Percentiles rank a stretch among this genome's conserved stretches.
phyloP scores from a whole-genome alignment of 1,284 basidiomycete species.

The Tylopilus sp. region DNA sequence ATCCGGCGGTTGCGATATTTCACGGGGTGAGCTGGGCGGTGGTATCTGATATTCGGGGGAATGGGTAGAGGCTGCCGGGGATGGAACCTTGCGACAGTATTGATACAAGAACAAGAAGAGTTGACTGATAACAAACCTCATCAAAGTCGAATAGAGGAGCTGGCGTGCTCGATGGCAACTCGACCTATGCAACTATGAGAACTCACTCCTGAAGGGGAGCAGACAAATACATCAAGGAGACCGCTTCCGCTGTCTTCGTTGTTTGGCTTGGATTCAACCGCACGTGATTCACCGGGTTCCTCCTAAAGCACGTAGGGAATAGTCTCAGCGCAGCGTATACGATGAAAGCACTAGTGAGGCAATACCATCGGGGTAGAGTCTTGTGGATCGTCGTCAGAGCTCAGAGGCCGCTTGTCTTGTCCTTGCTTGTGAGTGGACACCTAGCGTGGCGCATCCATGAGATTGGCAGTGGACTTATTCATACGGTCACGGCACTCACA shows the following conservation, averaged over 20 bases:
- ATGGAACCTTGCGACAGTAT: not conserved
- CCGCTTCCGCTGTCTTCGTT: not conserved
- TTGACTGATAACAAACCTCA: no score
- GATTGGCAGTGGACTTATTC: no score
- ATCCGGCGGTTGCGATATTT: not conserved
- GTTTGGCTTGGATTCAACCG: not conserved
- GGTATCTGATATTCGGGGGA: not conserved
- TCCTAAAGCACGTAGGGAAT: not conserved
- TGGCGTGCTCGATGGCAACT: not conserved
- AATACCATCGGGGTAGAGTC: not conserved
- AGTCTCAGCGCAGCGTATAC: no score
- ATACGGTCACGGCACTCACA: not conserved
- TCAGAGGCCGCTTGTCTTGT: not conserved
- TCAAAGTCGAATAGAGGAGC: not conserved
- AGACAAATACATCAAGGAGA: not conserved
- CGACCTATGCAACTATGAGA: not conserved
- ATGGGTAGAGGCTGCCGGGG: not conserved
- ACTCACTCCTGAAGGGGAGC: not conserved
- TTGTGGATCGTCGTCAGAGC: no score
- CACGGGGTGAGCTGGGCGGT: not conserved
- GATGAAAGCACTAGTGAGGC: accelerated
- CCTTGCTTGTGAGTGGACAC: not conserved
- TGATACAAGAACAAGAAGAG: not conserved
- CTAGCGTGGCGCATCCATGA: not conserved
- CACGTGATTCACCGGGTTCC: no score